Evolutionary conservation across 306 rosid genomes (phyloP), one percentile per base, ranked within the genome.

Genomic region (Betula pendula): DNA sequence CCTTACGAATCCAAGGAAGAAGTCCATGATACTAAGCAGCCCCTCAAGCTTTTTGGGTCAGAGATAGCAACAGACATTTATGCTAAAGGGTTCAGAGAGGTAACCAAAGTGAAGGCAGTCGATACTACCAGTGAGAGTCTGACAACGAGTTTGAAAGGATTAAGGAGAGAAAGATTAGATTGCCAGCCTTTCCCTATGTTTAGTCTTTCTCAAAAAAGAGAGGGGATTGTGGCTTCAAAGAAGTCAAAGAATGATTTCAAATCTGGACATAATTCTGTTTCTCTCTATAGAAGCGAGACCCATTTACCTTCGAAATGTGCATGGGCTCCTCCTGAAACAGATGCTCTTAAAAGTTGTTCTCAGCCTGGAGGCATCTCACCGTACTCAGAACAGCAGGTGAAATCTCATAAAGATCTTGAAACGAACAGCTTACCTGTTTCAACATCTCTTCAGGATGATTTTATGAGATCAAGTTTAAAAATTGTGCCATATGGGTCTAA

Each of bases 141-240:
- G 49, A 53, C 52, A 1, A 73, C 47, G 60, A 78, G 82, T 65
- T 58, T 81, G 0, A 83, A 80, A 68, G 78, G 73, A 72, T 50
- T 72, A 19, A 78, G 75, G 80, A 85, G 75, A 53, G 80, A 70
- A 43, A 66, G 66, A 49, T 70, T 66, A 75, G 89, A 67, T 80
- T 78, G 75, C 31, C 87, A 89, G 74, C 70, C 88, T 9, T 90
- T 85, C 83, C 91, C 97, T 27, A 48, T 87, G 81, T 82, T 81
- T 68, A 71, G 15, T 66, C 68, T 77, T 81, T 83, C 89, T 74
- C 78, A 27, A 53, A 87, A 90, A 75, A 75, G 78, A 67, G 84
- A 79, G 68, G 62, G 74, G 76, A 55, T 65, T 56, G 58, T 70
- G 82, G 72, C 82, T 53, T 24, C 74, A 74, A 80, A 73, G 72